These are phyloP conservation scores for Pseudovirgaria hyperparasitica DNA, from an alignment of 2,329 filamentous ascomycete species.

Conservation along the genomic window DNA sequence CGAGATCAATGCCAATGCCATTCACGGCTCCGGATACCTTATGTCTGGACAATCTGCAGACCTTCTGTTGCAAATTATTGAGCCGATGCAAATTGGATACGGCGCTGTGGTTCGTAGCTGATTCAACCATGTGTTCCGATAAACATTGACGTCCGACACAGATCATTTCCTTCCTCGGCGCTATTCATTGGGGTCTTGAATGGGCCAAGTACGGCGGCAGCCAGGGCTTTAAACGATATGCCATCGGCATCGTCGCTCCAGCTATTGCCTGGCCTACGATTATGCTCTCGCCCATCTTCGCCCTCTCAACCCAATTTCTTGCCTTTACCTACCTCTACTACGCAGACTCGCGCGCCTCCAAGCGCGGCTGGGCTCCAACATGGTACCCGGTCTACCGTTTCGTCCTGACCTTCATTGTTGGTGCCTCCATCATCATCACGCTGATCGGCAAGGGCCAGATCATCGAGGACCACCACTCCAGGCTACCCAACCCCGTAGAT, in stretches of 20 bases:
- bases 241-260: slow-evolving; percentile 67
- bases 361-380: slow-evolving; percentile 62
- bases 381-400: slow-evolving; percentile 92
- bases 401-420: slow-evolving; percentile 81
- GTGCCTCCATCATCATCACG: slow-evolving; percentile 65
- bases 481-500: slow-evolving; percentile 31
- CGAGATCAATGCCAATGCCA: slow-evolving; percentile 56
- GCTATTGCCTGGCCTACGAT: slow-evolving; percentile 83
- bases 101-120: slow-evolving; percentile 60
- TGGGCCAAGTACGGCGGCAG: slow-evolving; percentile 56
- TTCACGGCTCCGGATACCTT: slow-evolving; percentile 46
- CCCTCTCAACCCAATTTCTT: slow-evolving; percentile 72
- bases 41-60: slow-evolving; percentile 60
- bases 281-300: slow-evolving; percentile 71
- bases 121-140: slow-evolving; percentile 2
- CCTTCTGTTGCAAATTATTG: slow-evolving; percentile 58
- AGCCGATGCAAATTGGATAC: slow-evolving; percentile 82
- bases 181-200: slow-evolving; percentile 88
- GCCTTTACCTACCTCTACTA: slow-evolving; percentile 82
- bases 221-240: slow-evolving; percentile 68
- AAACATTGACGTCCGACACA: slow-evolving; percentile 16
- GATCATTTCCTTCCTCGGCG: slow-evolving; percentile 89
- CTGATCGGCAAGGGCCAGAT: slow-evolving; percentile 75
- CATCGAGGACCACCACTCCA: slow-evolving; percentile 45
- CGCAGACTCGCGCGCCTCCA: slow-evolving; percentile 60